Conservation (phyloP, 1,139 yeast genomes). For the Candida albicans region DNA sequence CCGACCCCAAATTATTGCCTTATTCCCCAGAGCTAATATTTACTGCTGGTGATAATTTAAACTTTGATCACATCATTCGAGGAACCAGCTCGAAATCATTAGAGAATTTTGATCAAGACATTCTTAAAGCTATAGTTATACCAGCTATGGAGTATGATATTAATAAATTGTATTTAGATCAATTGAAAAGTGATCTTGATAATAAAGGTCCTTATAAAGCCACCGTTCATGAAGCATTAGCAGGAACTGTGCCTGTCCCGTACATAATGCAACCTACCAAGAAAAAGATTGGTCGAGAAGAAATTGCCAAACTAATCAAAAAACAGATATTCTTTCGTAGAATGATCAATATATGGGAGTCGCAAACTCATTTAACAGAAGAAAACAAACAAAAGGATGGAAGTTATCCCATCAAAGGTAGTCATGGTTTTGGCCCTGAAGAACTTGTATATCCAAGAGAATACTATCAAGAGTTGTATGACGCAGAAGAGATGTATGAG, state of each 20-base stretch:
- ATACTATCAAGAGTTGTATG: slow-evolving; percentile 28
- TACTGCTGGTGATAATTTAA: slow-evolving; percentile 8
- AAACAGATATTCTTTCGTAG: slow-evolving; percentile 26
- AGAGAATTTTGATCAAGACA: slow-evolving; percentile 32
- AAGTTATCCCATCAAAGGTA: slow-evolving; percentile 26
- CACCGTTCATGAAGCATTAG: slow-evolving; percentile 27
- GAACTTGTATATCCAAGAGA: slow-evolving; percentile 30
- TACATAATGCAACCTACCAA: slow-evolving; percentile 31
- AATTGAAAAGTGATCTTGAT: slow-evolving; percentile 22
- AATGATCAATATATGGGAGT: slow-evolving; percentile 30
- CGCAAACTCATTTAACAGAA: slow-evolving; percentile 9
- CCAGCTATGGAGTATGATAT: slow-evolving; percentile 40
- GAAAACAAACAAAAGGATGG: slow-evolving; percentile 24
- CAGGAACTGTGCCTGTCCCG: slow-evolving; percentile 35
- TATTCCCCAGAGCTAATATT: slow-evolving; percentile 21
- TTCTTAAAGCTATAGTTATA: slow-evolving; percentile 34
- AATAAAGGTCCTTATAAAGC: slow-evolving; percentile 42
- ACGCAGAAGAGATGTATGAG: slow-evolving; percentile 43
- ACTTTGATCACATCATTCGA: slow-evolving; percentile 5
- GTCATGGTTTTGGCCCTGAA: slow-evolving; percentile 29
- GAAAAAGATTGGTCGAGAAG: slow-evolving; percentile 19
- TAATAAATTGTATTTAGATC: slow-evolving; percentile 28
- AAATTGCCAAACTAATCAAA: slow-evolving; percentile 35
- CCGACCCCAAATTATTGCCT: slow-evolving; percentile 37
- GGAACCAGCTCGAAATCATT: slow-evolving; percentile 6